Conservation (phyloP, 805 yeast species). For the Saturnispora gosingensis region DNA sequence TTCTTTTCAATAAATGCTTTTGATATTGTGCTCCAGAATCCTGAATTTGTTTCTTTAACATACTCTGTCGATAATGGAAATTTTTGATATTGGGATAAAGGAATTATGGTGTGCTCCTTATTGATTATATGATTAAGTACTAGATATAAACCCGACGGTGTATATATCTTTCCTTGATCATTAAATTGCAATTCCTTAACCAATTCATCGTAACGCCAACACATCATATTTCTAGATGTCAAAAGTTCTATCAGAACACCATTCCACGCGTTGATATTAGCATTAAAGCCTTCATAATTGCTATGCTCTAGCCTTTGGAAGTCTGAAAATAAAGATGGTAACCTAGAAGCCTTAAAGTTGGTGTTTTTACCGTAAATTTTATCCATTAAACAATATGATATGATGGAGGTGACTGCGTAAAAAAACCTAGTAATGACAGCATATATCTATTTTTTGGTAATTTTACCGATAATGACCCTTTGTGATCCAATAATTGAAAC, state of each 20-base stretch:
- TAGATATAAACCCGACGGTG: constrained; percentile 21
- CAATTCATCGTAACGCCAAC: constrained; percentile 16
- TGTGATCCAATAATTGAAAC: constrained; percentile 17
- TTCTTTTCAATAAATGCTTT: constrained; percentile 3
- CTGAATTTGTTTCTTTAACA: neutral
- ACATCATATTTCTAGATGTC: constrained; percentile 19
- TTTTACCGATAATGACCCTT: constrained; percentile 1
- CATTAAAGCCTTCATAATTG: constrained; percentile 41
- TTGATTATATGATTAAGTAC: constrained; percentile 19
- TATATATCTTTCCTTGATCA: constrained; percentile 5
- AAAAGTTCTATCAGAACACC: constrained; percentile 25
- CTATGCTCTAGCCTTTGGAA: constrained; percentile 33
- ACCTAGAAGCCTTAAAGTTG: constrained; percentile 23
- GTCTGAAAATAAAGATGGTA: constrained; percentile 40
- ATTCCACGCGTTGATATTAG: constrained; percentile 41
- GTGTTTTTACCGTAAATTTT: constrained; percentile 1
- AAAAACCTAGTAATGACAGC: neutral
- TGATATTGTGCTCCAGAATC: constrained; percentile 4
- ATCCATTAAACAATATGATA: neutral
- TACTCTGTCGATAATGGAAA: constrained; percentile 2
- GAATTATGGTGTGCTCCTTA: constrained; percentile 17
- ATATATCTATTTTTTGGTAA: neutral
- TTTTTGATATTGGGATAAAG: constrained; percentile 15
- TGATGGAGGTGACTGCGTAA: neutral
- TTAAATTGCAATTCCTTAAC: constrained; percentile 11